Evolutionary conservation across 805 yeast species (phyloP).

Genomic region (Starmerella geochares): DNA sequence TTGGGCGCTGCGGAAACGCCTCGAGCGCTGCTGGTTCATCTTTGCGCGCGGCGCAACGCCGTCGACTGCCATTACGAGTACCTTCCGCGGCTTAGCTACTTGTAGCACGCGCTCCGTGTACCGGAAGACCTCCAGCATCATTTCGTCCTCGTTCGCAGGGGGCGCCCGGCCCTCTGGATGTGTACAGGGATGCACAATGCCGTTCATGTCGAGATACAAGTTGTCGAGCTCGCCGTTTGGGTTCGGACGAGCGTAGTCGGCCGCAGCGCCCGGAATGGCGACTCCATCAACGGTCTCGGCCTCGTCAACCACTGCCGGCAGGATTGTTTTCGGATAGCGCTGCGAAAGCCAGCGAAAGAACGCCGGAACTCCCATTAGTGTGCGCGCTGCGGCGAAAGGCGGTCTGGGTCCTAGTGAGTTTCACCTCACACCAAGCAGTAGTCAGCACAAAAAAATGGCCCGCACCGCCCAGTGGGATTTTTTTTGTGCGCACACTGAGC

Average conservation of each 20-base stretch:
- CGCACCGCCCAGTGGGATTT: not conserved
- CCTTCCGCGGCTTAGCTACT: constrained; percentile 91
- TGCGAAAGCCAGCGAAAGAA: constrained; percentile 90
- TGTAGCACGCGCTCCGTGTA: constrained; percentile 84
- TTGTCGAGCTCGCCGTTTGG: constrained; percentile 96
- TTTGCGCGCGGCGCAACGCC: constrained; percentile 99
- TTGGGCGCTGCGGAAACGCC: constrained; percentile 84
- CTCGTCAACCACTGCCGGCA: constrained; percentile 72
- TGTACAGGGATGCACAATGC: constrained; percentile 97
- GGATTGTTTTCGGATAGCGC: constrained; percentile 86
- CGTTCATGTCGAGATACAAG: constrained; percentile 92
- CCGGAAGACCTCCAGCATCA: constrained; percentile 85
- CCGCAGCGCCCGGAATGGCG: constrained; percentile 43
- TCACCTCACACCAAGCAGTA: not conserved
- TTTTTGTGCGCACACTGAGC: too few relatives aligned
- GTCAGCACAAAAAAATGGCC: constrained; percentile 1
- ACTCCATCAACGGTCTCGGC: constrained; percentile 47
- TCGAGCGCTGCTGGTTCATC: constrained; percentile 92
- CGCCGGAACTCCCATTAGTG: constrained; percentile 76
- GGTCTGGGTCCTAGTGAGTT: not conserved
- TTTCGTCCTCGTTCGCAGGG: constrained; percentile 93
- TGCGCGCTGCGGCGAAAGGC: not conserved
- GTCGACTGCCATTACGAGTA: constrained; percentile 90
- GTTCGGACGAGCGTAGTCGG: constrained; percentile 57
- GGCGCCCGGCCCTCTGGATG: constrained; percentile 96